Percentiles rank a stretch among this genome's conserved stretches.
phyloP scores from a whole-genome alignment of 2,329 filamentous ascomycete genomes.

The Xylaria sp. region DNA sequence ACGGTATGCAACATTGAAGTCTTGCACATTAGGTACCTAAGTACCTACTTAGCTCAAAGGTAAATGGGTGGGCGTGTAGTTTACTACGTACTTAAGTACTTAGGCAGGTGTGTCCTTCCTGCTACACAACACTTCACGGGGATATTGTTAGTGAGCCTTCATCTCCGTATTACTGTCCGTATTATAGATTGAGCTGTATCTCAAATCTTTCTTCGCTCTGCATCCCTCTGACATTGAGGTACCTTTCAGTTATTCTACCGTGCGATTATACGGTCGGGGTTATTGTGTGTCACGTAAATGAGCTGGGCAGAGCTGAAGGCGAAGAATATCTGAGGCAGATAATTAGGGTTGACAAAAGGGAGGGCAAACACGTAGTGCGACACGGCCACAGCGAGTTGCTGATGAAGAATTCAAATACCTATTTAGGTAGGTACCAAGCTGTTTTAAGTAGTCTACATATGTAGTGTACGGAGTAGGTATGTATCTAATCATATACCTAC shows the following conservation, averaged over 20 bases:
- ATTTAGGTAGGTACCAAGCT: too few relatives aligned
- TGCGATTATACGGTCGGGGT: neutral
- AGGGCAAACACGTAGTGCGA: too few relatives aligned
- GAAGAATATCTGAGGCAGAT: neutral
- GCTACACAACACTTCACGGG: too few relatives aligned
- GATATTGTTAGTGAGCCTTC: neutral
- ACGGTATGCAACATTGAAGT: too few relatives aligned
- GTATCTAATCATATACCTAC: neutral
- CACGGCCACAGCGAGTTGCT: too few relatives aligned
- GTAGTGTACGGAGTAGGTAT: neutral
- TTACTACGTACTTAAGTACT: too few relatives aligned
- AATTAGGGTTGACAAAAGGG: neutral
- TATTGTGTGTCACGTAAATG: neutral
- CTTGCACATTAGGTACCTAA: slow-evolving; percentile 19
- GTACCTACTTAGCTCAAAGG: neutral
- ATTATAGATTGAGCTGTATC: too few relatives aligned
- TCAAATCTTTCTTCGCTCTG: too few relatives aligned
- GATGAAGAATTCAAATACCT: neutral
- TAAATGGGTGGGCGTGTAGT: neutral
- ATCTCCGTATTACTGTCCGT: too few relatives aligned
- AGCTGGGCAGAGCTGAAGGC: neutral
- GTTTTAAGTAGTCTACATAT: too few relatives aligned
- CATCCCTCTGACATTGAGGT: neutral
- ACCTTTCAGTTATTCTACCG: neutral
- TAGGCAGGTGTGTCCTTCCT: too few relatives aligned